phyloP scores from a whole-genome alignment of 331 rosid genomes.

The Pyrus hybrid region DNA sequence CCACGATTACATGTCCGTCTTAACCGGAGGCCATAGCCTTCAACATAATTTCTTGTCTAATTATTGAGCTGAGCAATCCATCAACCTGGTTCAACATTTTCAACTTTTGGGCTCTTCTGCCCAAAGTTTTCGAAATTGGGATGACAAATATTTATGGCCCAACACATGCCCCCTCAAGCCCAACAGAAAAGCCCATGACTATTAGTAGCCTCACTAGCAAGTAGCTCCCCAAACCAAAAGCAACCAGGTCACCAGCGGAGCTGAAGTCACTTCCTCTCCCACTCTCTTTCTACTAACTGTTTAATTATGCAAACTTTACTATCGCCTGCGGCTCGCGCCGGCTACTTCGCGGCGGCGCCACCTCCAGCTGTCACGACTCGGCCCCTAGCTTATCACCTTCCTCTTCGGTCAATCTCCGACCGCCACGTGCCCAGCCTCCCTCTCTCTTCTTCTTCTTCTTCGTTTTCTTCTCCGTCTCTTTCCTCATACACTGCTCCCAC shows the following conservation, averaged over 20 bases:
- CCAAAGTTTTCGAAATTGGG: too few relatives aligned
- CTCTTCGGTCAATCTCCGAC: constrained; percentile 13
- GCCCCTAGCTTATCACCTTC: constrained; percentile 8
- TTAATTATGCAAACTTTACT: constrained; percentile 62
- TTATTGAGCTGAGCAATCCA: too few relatives aligned
- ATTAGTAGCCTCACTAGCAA: too few relatives aligned
- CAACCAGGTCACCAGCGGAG: background rate
- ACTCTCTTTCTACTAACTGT: background rate
- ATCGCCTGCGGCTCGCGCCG: constrained; percentile 46
- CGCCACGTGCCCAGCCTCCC: constrained; percentile 22
- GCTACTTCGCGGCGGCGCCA: constrained; percentile 23
- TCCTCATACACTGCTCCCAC: constrained; percentile 10
- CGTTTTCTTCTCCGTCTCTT: constrained; percentile 5
- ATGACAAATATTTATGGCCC: too few relatives aligned
- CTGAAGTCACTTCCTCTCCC: background rate
- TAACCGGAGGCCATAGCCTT: too few relatives aligned
- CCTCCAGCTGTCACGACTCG: constrained; percentile 9
- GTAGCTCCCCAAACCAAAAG: too few relatives aligned
- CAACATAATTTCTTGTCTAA: too few relatives aligned
- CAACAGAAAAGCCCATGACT: too few relatives aligned
- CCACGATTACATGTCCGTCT: too few relatives aligned
- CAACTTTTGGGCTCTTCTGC: too few relatives aligned
- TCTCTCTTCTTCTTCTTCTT: constrained; percentile 18
- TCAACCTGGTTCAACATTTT: too few relatives aligned
- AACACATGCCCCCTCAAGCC: too few relatives aligned